Evolutionary conservation across 176 grass and related monocot genomes (phyloP), one percentile per base, ranked within the genome.

Genomic region (Carex kokanica): DNA sequence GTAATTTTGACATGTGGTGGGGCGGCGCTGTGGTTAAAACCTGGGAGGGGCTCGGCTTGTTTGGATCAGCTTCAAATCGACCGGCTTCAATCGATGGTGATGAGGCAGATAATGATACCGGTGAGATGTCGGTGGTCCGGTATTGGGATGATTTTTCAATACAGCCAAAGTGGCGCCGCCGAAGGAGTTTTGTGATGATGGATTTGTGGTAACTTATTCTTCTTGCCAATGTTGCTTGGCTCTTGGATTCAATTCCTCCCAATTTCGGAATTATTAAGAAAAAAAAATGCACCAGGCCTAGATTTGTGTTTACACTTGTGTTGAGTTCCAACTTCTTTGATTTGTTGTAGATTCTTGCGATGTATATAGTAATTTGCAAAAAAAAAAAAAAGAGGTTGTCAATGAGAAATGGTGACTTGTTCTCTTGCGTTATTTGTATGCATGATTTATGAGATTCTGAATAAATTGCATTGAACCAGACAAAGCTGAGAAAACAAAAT

Each of bases 101-200:
- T 25, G 58, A 27, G 6, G 34, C 1, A 8, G 57, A 67, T 13
- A 17, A 11, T 14, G 23, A 40, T n/a, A 27, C 20, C 12, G 18
- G 14, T 52, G 80, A 67, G 80, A 80, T 80, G 53, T 43, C 57
- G 20, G 80, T 82, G 61, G 80, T 82, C 7, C 41, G 9, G 60
- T 82, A 51, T 27, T 82, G 80, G 80, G 41, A 65, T 9, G 41
- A 82, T 17, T 11, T 49, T 51, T 54, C 80, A 12, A 6, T 16
- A 27, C 61, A 43, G 61, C 80, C 80, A 15, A 82, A 65, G 63
- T 65, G 59, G 32, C 80, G 80, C 13, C 80, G 80, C 9, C 41
- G 80, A 24, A 66, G 80, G 60, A 82, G 80, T 13, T 68, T 82
- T 43, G 80, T 82, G 13, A 82, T 82, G 80, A 82, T 82, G 80